phyloP scores from a whole-genome alignment of 2,329 filamentous ascomycete species.

The Cladosporium sp. region DNA sequence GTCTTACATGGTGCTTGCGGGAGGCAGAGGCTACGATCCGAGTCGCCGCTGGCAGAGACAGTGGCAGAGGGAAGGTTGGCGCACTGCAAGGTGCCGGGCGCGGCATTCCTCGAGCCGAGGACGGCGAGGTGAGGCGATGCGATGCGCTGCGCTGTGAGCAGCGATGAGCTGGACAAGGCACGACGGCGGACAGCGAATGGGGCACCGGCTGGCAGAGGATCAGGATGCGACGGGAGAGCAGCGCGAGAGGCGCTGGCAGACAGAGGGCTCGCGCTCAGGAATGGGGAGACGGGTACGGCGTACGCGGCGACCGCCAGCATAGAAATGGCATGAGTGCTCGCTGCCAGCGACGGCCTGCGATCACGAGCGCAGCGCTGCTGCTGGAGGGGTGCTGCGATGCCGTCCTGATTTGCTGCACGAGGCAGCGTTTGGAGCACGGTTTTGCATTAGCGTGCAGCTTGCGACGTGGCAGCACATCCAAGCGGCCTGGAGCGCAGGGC shows the following conservation, averaged over 20 bases:
- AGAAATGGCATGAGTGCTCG: neutral
- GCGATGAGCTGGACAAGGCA: neutral
- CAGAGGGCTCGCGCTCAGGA: neutral
- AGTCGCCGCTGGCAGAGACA: neutral
- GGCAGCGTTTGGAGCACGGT: neutral
- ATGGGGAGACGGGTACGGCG: neutral
- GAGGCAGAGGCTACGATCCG: neutral
- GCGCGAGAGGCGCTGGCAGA: neutral
- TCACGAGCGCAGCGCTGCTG: neutral
- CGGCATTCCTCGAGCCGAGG: conserved; percentile 9
- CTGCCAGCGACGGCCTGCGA: conserved; percentile 1
- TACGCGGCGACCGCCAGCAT: neutral
- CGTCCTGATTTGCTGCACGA: conserved; percentile 5
- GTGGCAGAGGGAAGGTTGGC: neutral
- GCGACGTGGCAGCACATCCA: neutral
- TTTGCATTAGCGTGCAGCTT: neutral
- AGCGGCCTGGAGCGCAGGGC: neutral
- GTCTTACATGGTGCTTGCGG: conserved; percentile 11
- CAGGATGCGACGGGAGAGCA: neutral
- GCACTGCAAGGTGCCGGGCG: conserved; percentile 7
- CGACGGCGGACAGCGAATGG: neutral
- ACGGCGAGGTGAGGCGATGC: neutral
- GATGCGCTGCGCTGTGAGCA: neutral
- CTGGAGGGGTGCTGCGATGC: neutral
- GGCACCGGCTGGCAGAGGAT: neutral